Evolutionary conservation across 805 yeast species (phyloP), one percentile per base, ranked within the genome.

Genomic region (Danielia oregonensis): DNA sequence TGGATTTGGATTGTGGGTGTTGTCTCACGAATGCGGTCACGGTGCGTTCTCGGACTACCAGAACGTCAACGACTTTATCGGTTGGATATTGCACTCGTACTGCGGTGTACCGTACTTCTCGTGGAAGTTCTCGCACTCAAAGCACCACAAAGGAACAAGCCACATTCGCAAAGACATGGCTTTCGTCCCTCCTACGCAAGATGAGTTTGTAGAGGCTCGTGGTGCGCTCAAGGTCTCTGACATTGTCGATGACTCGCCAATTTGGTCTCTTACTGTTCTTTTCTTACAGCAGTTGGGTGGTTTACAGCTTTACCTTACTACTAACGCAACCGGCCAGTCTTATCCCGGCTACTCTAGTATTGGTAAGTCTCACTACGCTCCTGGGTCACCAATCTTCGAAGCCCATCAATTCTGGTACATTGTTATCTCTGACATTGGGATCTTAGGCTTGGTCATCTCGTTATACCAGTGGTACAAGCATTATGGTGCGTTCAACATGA

Each of bases 1-100:
- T 44, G 76, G 78, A 5, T 69, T 74, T 37, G 82, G 83, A 28
- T 54, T 76, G 33, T 77, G 82, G 82, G 72, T 77, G 41, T 55
- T 77, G 52, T 79, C 79, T 29, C 82, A 76, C 52, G 81, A 76
- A 57, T 77, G 82, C 64, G 82, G 82, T 26, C 83, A 77, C 53
- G 72, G 70, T 33, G 82, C 82, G 13, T 77, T 77, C 51, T 69
- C 77, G 25, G 79, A 76, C 46, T 73, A 73, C 48, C 65, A 61
- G 38, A 54, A 54, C 49, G 65, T 77, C 34, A 77, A 77, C 48
- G 80, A 76, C 52, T 52, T 68, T 17, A 69, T 74, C 38, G 83
- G 83, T 33, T 77, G 82, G 82, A 66, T 73, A 17, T 54, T 77
- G 31, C 82, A 77, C 52, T 74, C 80, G 29, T 76, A 71, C 49